Percentiles rank a stretch among this genome's conserved stretches.
Evolutionary conservation across 2,329 filamentous ascomycete genomes (phyloP).

Genomic region (Colletotrichum ledebouriae): DNA sequence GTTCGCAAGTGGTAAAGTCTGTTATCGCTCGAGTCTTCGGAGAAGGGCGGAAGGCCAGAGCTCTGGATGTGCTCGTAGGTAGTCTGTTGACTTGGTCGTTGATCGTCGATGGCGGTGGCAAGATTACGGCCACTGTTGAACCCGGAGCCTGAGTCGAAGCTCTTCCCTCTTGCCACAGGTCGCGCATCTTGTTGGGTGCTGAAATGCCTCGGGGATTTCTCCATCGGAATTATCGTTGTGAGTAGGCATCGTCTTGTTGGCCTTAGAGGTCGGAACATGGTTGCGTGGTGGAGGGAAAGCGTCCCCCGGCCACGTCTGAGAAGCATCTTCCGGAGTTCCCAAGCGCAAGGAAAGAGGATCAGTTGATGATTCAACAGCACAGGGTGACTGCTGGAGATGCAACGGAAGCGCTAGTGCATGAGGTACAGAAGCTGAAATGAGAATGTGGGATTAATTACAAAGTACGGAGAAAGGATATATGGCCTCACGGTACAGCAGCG

Average conservation of each 20-base stretch:
- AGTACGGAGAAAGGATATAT: constrained; percentile 29
- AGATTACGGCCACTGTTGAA: constrained; percentile 48
- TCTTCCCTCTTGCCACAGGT: constrained; percentile 28
- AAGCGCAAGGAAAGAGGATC: constrained; percentile 16
- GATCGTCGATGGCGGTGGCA: constrained; percentile 59
- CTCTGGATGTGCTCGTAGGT: constrained; percentile 15
- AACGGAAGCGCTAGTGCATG: constrained; percentile 26
- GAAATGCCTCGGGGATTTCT: constrained; percentile 16
- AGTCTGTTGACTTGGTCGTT: constrained; percentile 38
- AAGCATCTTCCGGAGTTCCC: constrained; percentile 38
- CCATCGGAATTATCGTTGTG: constrained; percentile 7
- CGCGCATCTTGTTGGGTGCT: constrained; percentile 29
- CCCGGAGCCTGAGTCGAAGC: constrained; percentile 14
- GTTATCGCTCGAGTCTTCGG: constrained; percentile 8
- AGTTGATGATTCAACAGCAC: constrained; percentile 22
- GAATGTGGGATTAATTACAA: constrained; percentile 36
- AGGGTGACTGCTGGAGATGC: constrained; percentile 23
- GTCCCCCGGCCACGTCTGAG: constrained; percentile 36
- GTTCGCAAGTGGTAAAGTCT: constrained; percentile 55
- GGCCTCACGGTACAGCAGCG: constrained; percentile 16
- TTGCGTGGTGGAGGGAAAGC: constrained; percentile 40
- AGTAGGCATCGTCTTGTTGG: constrained; percentile 21
- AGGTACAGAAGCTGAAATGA: constrained; percentile 30
- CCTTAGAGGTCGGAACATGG: constrained; percentile 24
- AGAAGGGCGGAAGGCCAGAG: constrained; percentile 25